Conservation (phyloP, 2,329 filamentous ascomycete genomes). For the Escovopsis sp. region DNA sequence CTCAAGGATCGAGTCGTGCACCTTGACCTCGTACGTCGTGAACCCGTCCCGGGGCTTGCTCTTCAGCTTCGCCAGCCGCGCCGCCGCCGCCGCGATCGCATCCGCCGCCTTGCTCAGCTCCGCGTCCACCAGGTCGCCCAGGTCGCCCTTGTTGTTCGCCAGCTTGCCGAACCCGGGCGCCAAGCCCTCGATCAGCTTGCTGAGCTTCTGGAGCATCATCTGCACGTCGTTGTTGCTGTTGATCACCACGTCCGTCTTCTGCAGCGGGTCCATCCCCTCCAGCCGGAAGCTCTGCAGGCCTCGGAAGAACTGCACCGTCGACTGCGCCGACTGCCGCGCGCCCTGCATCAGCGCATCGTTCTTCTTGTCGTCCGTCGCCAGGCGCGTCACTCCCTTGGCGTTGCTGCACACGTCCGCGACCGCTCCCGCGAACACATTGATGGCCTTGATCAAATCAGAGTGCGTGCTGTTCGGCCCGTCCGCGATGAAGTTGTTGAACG, state of each 20-base stretch:
- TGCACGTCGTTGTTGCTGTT: slow-evolving; percentile 95
- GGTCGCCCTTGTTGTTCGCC: slow-evolving; percentile 62
- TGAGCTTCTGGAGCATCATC: slow-evolving; percentile 82
- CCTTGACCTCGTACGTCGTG: slow-evolving; percentile 89
- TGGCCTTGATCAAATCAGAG: slow-evolving; percentile 81
- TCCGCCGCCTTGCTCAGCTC: slow-evolving; percentile 90
- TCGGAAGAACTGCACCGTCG: slow-evolving; percentile 90
- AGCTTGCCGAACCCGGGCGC: slow-evolving; percentile 79
- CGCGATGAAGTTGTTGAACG: slow-evolving; percentile 97
- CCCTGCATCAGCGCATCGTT: slow-evolving; percentile 71
- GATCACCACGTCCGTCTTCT: slow-evolving; percentile 95
- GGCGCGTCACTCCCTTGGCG: slow-evolving; percentile 83
- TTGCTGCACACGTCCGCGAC: slow-evolving; percentile 91
- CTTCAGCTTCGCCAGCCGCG: slow-evolving; percentile 77
- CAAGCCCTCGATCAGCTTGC: slow-evolving; percentile 84
- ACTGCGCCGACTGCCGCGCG: slow-evolving; percentile 69
- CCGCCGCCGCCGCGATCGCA: slow-evolving; percentile 83
- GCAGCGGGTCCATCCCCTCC: slow-evolving; percentile 74
- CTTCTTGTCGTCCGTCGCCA: slow-evolving; percentile 93
- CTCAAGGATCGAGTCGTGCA: slow-evolving; percentile 89
- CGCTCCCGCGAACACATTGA: slow-evolving; percentile 79
- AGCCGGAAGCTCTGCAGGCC: slow-evolving; percentile 86
- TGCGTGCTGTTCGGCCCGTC: slow-evolving; percentile 87
- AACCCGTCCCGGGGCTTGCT: slow-evolving; percentile 95
- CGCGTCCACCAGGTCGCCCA: slow-evolving; percentile 83